Conservation (phyloP, 495 filamentous ascomycete species). For the Pseudotulostoma volvatum region DNA sequence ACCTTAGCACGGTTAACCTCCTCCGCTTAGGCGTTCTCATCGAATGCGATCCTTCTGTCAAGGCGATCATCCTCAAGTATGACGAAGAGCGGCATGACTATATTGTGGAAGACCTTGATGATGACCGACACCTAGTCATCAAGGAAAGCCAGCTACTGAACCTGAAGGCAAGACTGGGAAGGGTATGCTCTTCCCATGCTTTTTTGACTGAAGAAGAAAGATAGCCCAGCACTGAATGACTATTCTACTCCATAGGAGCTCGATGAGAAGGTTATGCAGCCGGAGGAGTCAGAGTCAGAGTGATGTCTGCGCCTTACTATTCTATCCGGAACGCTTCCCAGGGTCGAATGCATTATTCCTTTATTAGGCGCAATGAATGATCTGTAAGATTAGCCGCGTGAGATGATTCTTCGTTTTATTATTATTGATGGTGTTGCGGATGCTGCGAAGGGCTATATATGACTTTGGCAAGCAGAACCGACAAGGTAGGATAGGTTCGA, state of each 20-base stretch:
- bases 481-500: too few species aligned
- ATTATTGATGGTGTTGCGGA: too few species aligned
- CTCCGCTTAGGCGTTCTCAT: conserved; percentile 66
- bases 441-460: too few species aligned
- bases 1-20: too few species aligned
- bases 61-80: conserved; percentile 59
- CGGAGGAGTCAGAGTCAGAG: conserved; percentile 35
- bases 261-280: conserved; percentile 37
- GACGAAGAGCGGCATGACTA: conserved; percentile 50
- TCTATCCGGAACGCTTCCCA: too few species aligned
- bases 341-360: too few species aligned
- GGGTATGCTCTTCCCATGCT: conserved; percentile 24
- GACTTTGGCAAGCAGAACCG: too few species aligned
- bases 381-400: too few species aligned
- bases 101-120: conserved; percentile 63
- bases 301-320: too few species aligned
- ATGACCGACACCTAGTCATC: conserved; percentile 49
- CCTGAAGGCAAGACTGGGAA: conserved; percentile 42
- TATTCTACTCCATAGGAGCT: conserved; percentile 23
- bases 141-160: conserved; percentile 51
- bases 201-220: not conserved
- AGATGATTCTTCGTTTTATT: too few species aligned
- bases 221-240: not conserved
- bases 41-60: conserved; percentile 64
- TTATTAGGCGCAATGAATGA: too few species aligned